Evolutionary conservation across 495 filamentous ascomycete genomes (phyloP), one percentile per base, ranked within the genome.

Genomic region (Pseudevernia furfuracea): DNA sequence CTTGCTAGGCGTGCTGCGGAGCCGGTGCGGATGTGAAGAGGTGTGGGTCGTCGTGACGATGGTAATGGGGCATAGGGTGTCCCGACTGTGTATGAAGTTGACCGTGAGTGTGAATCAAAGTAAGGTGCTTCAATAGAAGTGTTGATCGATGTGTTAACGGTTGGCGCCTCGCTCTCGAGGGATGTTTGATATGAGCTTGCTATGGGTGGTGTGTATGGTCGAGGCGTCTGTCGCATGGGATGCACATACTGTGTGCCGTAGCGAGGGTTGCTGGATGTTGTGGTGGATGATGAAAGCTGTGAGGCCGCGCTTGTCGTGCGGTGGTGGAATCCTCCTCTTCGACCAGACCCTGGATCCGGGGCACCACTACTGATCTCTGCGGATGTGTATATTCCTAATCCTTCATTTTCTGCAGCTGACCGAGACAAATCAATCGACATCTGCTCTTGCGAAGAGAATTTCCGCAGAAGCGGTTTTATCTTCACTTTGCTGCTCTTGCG

Each of bases 381-480:
- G 53, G 77, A 83, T 59, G 76, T 71, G 56, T 79, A 82, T 25
- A 86, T 80, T 11, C 83, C 83, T 23, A 86, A 68, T 0, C 80
- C 76, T 49, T 83, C 83, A 64, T 85, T 81, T 58, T 86, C 84
- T 15, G 79, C 73, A 2, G 78, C 80, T 1, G 81, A 80, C 25
- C 79, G 81, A 25, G 82, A 82, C 25, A 85, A 71, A 66, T 86
- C 82, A 41, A 84, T 76, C 1, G 78, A 74, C 14, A 76, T 73
- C 39, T 75, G 74, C 65, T 80, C 81, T 66, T 79, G 79, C 12
- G 75, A 76, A 25, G 82, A 80, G 52, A 80, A 71, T 65, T 82
- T 85, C 34, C 80, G 79, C n/a, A 84, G 69, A 25, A 85, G 76
- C 14, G 84, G 83, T 68, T 86, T 87, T 66, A 81, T 81, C 66